Percentiles rank a stretch among this genome's conserved stretches.
phyloP scores from a whole-genome alignment of 2,329 filamentous ascomycete genomes.

The Grosmannia penicillata region DNA sequence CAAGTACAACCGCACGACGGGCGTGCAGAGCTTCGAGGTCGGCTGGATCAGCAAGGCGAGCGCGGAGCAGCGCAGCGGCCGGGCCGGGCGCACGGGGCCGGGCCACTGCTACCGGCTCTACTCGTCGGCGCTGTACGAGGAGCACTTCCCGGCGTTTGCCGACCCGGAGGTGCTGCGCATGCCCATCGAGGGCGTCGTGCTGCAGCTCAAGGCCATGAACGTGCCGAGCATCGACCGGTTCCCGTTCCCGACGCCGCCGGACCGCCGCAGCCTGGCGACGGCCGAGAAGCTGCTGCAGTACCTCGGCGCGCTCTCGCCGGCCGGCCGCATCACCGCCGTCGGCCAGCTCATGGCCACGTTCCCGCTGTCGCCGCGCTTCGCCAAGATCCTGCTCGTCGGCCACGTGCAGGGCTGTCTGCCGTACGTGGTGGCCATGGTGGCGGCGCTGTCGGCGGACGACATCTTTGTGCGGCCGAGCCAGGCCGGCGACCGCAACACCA shows the following conservation, averaged over 20 bases:
- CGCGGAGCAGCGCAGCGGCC: slow-evolving; percentile 78
- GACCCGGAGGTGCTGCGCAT: slow-evolving; percentile 82
- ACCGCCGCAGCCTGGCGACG: slow-evolving; percentile 57
- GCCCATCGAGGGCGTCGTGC: slow-evolving; percentile 80
- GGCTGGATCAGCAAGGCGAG: slow-evolving; percentile 97
- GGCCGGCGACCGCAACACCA: slow-evolving; percentile 41
- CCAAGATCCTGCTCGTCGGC: slow-evolving; percentile 81
- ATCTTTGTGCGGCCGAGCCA: slow-evolving; percentile 75
- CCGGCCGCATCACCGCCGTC: slow-evolving; percentile 62
- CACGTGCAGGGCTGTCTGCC: slow-evolving; percentile 69
- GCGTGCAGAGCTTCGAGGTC: slow-evolving; percentile 89
- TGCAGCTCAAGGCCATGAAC: slow-evolving; percentile 92
- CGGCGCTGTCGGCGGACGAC: slow-evolving; percentile 76
- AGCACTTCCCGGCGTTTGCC: slow-evolving; percentile 74
- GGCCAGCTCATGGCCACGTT: slow-evolving; percentile 78
- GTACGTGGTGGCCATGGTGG: slow-evolving; percentile 78
- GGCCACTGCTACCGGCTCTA: slow-evolving; percentile 94
- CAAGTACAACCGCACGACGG: slow-evolving; percentile 72
- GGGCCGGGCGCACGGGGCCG: slow-evolving; percentile 87
- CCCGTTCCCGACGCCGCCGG: slow-evolving; percentile 85
- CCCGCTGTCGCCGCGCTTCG: slow-evolving; percentile 78
- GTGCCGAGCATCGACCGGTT: slow-evolving; percentile 84
- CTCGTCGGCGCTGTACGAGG: slow-evolving; percentile 84
- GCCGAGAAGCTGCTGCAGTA: slow-evolving; percentile 80
- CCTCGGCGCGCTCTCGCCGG: slow-evolving; percentile 60